These are phyloP conservation scores for Eucalyptus pumila DNA, from an alignment of 345 rosid species.

Conservation along the genomic window DNA sequence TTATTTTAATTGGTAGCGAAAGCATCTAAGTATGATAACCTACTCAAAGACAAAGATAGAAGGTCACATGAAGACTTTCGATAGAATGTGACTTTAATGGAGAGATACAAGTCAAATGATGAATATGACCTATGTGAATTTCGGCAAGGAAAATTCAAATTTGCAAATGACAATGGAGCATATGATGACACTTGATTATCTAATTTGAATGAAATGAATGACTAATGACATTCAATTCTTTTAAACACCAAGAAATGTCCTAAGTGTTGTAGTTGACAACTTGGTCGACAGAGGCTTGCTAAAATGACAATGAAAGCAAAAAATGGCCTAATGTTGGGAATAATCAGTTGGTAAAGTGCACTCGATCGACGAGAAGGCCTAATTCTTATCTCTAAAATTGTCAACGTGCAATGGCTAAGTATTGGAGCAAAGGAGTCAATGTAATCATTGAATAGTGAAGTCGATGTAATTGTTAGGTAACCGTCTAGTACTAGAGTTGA, in stretches of 20 bases:
- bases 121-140: not conserved
- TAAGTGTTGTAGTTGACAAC: not conserved
- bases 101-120: not conserved
- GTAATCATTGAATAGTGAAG: too few relatives aligned
- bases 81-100: not conserved
- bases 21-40: not conserved
- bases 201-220: too few relatives aligned
- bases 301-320: not conserved
- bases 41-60: not conserved
- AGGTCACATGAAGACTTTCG: not conserved
- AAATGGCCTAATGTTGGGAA: not conserved
- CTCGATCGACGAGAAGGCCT: rapidly evolving
- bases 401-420: not conserved
- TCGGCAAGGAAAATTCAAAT: not conserved
- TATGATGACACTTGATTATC: not conserved
- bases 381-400: too few relatives aligned
- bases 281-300: not conserved
- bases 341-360: not conserved
- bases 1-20: not conserved
- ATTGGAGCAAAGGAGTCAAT: not conserved
- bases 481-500: too few relatives aligned
- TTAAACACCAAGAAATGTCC: not conserved
- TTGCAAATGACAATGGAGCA: not conserved
- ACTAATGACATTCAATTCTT: too few relatives aligned
- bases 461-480: not conserved